Evolutionary conservation across 441 rosid species (phyloP), one percentile per base, ranked within the genome.

Genomic region (Euphorbia schlechtendalii): DNA sequence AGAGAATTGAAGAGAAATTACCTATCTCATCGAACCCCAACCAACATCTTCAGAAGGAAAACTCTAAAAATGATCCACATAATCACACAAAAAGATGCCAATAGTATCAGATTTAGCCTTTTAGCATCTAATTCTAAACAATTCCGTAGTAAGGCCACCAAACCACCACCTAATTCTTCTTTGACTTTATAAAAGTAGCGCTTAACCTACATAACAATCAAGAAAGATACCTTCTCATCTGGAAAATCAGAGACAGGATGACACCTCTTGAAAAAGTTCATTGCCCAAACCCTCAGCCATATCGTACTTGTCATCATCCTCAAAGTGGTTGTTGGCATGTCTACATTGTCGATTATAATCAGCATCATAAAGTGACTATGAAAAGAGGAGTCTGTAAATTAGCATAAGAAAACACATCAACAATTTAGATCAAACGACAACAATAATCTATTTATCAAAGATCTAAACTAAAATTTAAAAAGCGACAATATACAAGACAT

Each of bases 21-120:
- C n/a, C n/a, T n/a, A n/a, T n/a, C n/a, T n/a, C n/a, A n/a, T n/a
- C n/a, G n/a, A 90, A 59, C 96, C 97, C 96, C 96, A 90, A 11
- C 93, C 91, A 63, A 62, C 74, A 71, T 86, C 90, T 59, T 82
- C 84, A 3, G 79, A 73, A 22, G 65, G 69, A 59, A 56, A 5
- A 73, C 81, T 74, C 65, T 88, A 86, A 61, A 78, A 90, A 74
- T 90, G 97, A 75, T 88, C 88, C 4, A 84, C 80, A 24, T 67
- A 74, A 24, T 87, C 85, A 8, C 83, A 79, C 62, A 90, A 56
- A 30, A 85, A 77, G 46, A 80, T 78, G 3, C 60, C 60, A 8
- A 68, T 40, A 3, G 73, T 69, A 54, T 72, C 80, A 7, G 65
- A 38, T 38, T 14, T 25, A 3, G 72, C 51, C 11, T 72, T 13